Evolutionary conservation across 73 alveolate genomes (phyloP), one percentile per base, ranked within the genome.

Genomic region (Blepharisma stoltei): DNA sequence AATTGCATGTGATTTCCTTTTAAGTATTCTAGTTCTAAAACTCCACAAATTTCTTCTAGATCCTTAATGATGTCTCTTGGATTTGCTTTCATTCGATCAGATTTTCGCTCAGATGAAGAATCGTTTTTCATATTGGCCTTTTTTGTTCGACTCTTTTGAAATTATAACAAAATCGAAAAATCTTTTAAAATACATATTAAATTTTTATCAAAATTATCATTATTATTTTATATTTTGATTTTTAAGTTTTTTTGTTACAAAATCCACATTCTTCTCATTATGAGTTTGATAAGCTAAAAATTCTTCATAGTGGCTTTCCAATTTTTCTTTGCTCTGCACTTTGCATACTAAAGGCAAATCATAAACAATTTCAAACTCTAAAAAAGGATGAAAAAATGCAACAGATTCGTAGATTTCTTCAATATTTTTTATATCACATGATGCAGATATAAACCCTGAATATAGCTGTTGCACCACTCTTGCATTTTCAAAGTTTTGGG

Each of bases 271-370:
- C 65, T 60, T 71, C 49, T 70, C 67, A 55, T 81, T 81, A 37
- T 81, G 89, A 9, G 89, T 81, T 54, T 81, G 76, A 77, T 67
- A 76, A 37, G 87, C 50, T 20, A 81, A 70, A 78, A 81, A 81
- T 38, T 81, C 83, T 81, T 81, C 89, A 55, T 81, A 81, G 9
- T 80, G 86, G 18, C 55, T 69, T 69, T 81, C 84, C 23, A 81
- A 53, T 53, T 81, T 76, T 37, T 50, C 54, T 50, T 77, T 81
- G 53, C 88, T 77, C n/a, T 55, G 70, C 6, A 65, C 20, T 54
- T 45, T 80, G 44, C 78, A 25, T 6, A 80, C 68, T 45, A 70
- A 27, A 23, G 18, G 43, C 48, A 80, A 80, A 46, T 80, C 73
- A 43, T 67, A 71, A 41, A 67, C 76, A 80, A 54, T 53, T 7